Evolutionary conservation across 331 rosid genomes (phyloP), one percentile per base, ranked within the genome.

Genomic region (Quercus tomentella): DNA sequence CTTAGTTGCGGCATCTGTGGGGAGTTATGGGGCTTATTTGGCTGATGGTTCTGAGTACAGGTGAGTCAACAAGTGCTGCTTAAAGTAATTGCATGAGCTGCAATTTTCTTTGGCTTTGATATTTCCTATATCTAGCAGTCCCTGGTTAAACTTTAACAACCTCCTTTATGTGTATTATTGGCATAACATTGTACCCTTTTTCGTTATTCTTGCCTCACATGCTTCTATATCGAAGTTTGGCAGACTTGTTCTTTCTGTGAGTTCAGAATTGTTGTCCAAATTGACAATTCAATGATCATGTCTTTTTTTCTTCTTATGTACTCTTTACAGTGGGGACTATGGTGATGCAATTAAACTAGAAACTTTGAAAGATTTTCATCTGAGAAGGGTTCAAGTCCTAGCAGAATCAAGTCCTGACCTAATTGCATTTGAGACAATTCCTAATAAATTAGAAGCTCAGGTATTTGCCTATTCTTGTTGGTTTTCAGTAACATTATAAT

Each of bases 11-110:
- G 99, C 97, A 15, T 93, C 98, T 21, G 92, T 96, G 20, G 99
- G 99, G 79, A 96, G 99, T 86, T 96, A 96, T 81, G 99, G 99
- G 22, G 99, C 99, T 83, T 93, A 91, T 87, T 87, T 93, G 91
- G 99, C 98, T 25, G 97, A 95, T 86, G 99, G 99, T 70, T 95
- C 99, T 63, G 99, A 93, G 89, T 96, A 96, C 90, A 91, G 98
- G 97, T 91, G 76, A 84, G 79, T 81, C 76, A 60, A 58, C 56
- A 67, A 37, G 74, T 73, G 56, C 73, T 5, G 1, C 56, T 15
- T 10, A 49, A 56, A 56, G 16, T 83, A 58, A 43, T 62, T 77
- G 75, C 52, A 6, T 74, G 69, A 58, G 74, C 62, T 69, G 51
- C 66, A 60, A 60, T 60, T 60, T 20, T 60, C 66, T 23, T 60